Evolutionary conservation across 2,329 filamentous ascomycete species (phyloP).

Genomic region (Fusarium haematococcum): DNA sequence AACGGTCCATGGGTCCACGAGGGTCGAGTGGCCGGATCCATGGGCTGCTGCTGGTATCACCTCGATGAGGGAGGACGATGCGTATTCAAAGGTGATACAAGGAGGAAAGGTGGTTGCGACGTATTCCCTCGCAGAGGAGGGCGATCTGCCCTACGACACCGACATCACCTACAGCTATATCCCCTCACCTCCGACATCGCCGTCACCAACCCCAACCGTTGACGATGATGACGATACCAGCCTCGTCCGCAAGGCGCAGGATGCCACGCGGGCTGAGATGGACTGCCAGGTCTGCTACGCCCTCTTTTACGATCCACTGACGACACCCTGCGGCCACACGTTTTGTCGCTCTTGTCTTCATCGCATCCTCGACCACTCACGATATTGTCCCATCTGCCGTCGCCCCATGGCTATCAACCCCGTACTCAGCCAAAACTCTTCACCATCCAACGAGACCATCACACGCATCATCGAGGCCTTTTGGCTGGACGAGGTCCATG

Average conservation of each 20-base stretch:
- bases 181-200: slow-evolving; percentile 12
- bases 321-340: slow-evolving; percentile 88
- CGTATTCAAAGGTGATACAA: slow-evolving; percentile 52
- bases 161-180: slow-evolving; percentile 64
- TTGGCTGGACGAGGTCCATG: slow-evolving; percentile 74
- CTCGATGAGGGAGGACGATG: slow-evolving; percentile 52
- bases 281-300: slow-evolving; percentile 92
- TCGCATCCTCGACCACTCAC: slow-evolving; percentile 80
- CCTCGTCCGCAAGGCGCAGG: slow-evolving; percentile 67
- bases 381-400: slow-evolving; percentile 84
- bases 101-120: slow-evolving; percentile 74
- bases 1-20: slow-evolving; percentile 45
- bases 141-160: slow-evolving; percentile 66
- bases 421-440: slow-evolving; percentile 53
- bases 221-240: slow-evolving; percentile 45
- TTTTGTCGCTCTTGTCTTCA: slow-evolving; percentile 86
- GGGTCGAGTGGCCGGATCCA: slow-evolving; percentile 52
- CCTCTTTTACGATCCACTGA: slow-evolving; percentile 83
- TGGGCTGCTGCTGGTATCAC: slow-evolving; percentile 57
- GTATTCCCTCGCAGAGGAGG: slow-evolving; percentile 73
- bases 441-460: slow-evolving; percentile 72
- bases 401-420: slow-evolving; percentile 67
- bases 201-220: slow-evolving; percentile 30
- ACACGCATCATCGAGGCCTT: slow-evolving; percentile 72
- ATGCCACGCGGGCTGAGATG: slow-evolving; percentile 74